Evolutionary conservation across 2,329 filamentous ascomycete species (phyloP).

Genomic region (Magnaporthiopsis incrustans): DNA sequence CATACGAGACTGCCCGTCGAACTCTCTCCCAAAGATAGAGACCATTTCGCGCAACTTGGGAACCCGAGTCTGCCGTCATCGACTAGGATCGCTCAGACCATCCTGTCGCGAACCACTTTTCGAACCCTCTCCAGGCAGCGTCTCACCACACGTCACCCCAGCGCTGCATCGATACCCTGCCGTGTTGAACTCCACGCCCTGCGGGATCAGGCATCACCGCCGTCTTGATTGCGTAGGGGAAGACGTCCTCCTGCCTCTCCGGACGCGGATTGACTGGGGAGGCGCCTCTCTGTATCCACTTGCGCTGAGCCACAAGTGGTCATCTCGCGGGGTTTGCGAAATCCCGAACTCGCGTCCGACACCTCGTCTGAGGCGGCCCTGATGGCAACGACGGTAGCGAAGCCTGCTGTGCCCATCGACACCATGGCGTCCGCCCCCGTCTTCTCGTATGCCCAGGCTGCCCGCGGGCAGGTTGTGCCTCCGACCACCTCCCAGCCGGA

Average conservation of each 20-base stretch:
- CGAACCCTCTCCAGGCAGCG: background rate
- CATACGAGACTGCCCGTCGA: background rate
- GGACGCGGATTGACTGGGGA: constrained; percentile 11
- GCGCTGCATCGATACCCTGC: background rate
- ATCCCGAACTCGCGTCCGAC: background rate
- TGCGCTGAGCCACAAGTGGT: constrained; percentile 8
- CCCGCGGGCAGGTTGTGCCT: constrained; percentile 60
- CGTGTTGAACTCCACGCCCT: background rate
- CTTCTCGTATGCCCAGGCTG: constrained; percentile 94
- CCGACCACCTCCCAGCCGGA: constrained; percentile 28
- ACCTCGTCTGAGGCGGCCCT: background rate
- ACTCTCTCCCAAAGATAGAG: background rate
- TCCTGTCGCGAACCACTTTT: background rate
- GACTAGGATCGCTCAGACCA: background rate
- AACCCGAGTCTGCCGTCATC: background rate
- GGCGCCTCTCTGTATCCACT: constrained; percentile 5
- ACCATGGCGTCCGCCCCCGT: constrained; percentile 48
- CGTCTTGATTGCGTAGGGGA: constrained; percentile 8
- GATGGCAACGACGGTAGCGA: constrained; percentile 5
- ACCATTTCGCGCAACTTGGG: background rate
- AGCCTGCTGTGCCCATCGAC: constrained; percentile 7
- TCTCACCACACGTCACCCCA: background rate
- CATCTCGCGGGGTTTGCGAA: background rate
- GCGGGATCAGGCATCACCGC: background rate
- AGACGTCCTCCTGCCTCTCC: constrained; percentile 12